Evolutionary conservation across 2,329 filamentous ascomycete genomes (phyloP), one percentile per base, ranked within the genome.

Genomic region (Zelopaecilomyces penicillatus): DNA sequence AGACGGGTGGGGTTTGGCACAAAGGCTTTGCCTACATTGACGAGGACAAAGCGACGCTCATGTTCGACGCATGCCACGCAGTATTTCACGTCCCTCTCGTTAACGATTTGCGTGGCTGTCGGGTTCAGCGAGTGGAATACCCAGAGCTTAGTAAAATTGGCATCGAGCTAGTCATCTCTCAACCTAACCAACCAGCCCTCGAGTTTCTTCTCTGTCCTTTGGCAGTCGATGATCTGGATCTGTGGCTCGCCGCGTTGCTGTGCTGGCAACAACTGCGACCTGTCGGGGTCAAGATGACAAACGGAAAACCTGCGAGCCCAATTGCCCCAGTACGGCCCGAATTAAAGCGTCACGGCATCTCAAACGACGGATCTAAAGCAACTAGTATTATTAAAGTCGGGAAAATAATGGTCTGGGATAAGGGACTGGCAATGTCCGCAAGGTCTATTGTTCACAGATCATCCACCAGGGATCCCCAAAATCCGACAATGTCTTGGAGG

Each of bases 311-410:
- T 4, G 45, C 50, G 4, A 66, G 55, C 43, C 59, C 62, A 19
- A 56, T 54, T n/a, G 53, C 59, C 9, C 54, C 63, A n/a, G 61
- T 62, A 37, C 64, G 68, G 44, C 61, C 66, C 0, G 70, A 74
- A 45, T 59, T 71, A 44, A 68, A 62, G 42, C 67, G 70, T 42
- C 67, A 70, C 35, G 60, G 62, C 30, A 54, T 55, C 39, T 60
- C 59, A 2, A 54, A 55, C 12, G 60, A 65, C 33, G 61, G 57
- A 35, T 42, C 52, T 52, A 68, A 61, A 29, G 51, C 61, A 2
- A 58, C 64, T 1, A 93, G 83, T 44, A 93, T 97, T 52, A 97
- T 97, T 69, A 98, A 97, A 61, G 87, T 96, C 39, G 93, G 89
- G 44, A 90, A 89, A 59, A 79, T 95, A 59, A 82, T 89, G 58